Evolutionary conservation across 352 stramenopile species (phyloP).

Genomic region (Pythium rishiriense): DNA sequence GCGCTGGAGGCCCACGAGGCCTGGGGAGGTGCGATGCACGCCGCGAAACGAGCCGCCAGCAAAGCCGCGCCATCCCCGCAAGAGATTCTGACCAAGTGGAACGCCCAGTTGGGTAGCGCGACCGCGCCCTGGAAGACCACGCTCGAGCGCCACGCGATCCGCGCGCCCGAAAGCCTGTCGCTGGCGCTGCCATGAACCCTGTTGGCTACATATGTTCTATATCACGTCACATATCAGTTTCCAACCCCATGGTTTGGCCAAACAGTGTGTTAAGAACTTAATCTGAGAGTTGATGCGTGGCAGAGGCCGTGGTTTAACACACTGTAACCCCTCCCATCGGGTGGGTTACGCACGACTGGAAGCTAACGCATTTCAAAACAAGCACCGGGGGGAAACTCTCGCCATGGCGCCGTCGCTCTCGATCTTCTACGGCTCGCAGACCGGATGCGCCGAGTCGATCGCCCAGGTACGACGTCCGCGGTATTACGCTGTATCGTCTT

Average conservation of each 20-base stretch:
- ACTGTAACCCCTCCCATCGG: neutral
- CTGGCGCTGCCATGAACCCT: constrained; percentile 3
- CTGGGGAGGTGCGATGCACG: constrained; percentile 14
- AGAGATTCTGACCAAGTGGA: constrained; percentile 24
- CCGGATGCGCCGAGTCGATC: constrained; percentile 86
- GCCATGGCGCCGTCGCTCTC: constrained; percentile 34
- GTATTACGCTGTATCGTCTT: neutral
- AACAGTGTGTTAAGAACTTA: constrained; percentile 20
- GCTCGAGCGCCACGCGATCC: constrained; percentile 23
- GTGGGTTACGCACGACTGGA: constrained; percentile 12
- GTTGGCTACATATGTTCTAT: constrained; percentile 11
- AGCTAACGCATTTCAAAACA: constrained; percentile 19
- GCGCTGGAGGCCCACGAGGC: constrained; percentile 8
- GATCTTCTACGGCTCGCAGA: constrained; percentile 88
- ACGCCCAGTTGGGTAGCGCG: constrained; percentile 14
- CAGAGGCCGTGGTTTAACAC: constrained; percentile 13
- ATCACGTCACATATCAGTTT: constrained; percentile 24
- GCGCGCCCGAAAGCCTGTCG: constrained; percentile 17
- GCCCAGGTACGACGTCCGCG: constrained; percentile 46
- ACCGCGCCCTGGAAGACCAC: constrained; percentile 24
- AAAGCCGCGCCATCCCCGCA: neutral
- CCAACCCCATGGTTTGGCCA: constrained; percentile 13
- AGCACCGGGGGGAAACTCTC: neutral
- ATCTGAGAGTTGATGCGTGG: constrained; percentile 10
- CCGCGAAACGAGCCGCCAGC: constrained; percentile 6